Conservation (phyloP, 2,329 filamentous ascomycete genomes). For the Xylariaceae sp. region DNA sequence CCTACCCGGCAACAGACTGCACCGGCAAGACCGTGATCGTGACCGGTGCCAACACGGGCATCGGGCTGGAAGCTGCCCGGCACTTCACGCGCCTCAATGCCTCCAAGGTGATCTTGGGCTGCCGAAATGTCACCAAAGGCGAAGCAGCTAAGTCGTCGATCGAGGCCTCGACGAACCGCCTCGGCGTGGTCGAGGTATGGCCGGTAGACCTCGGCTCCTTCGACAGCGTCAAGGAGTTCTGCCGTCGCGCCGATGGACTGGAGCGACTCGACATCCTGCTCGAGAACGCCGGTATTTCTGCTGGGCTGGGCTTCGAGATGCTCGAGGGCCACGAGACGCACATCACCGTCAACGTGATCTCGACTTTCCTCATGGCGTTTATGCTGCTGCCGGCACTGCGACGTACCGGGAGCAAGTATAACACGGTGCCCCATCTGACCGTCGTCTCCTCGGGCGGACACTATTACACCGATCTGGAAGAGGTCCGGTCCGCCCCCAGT, state of each 20-base stretch:
- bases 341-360: constrained; percentile 35
- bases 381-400: constrained; percentile 28
- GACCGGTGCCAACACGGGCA: constrained; percentile 36
- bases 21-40: no score
- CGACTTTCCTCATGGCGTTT: constrained; percentile 25
- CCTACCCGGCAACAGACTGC: no score
- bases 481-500: constrained; percentile 12
- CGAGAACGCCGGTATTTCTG: constrained; percentile 39
- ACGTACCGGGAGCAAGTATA: constrained; percentile 12
- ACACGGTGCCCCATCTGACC: constrained; percentile 11
- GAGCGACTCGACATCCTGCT: constrained; percentile 39
- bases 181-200: constrained; percentile 36
- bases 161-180: constrained; percentile 7
- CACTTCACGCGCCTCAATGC: constrained; percentile 29
- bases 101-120: constrained; percentile 32
- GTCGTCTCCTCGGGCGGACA: constrained; percentile 21
- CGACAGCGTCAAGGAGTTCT: constrained; percentile 37
- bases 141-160: constrained; percentile 35
- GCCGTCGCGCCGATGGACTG: constrained; percentile 27
- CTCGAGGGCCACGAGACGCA: constrained; percentile 45
- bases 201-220: constrained; percentile 37
- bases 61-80: constrained; percentile 34
- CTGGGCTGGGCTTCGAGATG: constrained; percentile 27
- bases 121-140: constrained; percentile 34
- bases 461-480: constrained; percentile 18